Evolutionary conservation across 2,329 filamentous ascomycete genomes (phyloP), one percentile per base, ranked within the genome.

Genomic region (Penicillium sp.): DNA sequence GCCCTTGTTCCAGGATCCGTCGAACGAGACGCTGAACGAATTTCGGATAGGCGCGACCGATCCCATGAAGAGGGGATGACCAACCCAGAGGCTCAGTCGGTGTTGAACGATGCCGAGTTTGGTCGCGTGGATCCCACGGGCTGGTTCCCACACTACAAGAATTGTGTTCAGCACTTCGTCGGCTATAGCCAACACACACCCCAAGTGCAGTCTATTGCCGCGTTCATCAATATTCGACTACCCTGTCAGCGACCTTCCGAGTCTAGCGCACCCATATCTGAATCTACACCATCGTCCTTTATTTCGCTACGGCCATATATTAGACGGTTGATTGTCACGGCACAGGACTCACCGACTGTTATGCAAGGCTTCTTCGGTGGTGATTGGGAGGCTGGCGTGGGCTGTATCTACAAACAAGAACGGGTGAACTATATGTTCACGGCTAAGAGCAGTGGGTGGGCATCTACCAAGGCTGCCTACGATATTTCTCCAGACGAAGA

Each of bases 381-480:
- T 57, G 87, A 93, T 70, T 99, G 93, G 90, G 75, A 79, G 39
- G 81, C 83, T 13, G 94, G 94, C 1, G 83, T 97, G 41, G 89
- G 91, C 0, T 86, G 86, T 23, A 81, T 97, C 59, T 89, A 96
- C 70, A 90, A 96, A 72, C 88, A 89, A 62, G 94, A 99, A 76
- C 84, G 94, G 52, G 83, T 91, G 49, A 99, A 97, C 71, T 99
- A 94, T 70, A 83, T 99, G 43, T 97, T 97, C 73, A 90, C 93
- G 0, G 91, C 93, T 13, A 99, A 97, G 79, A 94, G 90, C 70
- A 88, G 89, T 39, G 91, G 86, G 33, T 97, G 93, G 93, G 82
- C 91, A 19, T 86, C 86, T 57, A 93, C 96, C 65, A 97, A 97
- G 78, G 82, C 86, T 51, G 87, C 91, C 63, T 99, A 97, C 75